Base-by-base conservation (phyloP, 148 eudicot species). In the Vaccinium macrocarpon region DNA sequence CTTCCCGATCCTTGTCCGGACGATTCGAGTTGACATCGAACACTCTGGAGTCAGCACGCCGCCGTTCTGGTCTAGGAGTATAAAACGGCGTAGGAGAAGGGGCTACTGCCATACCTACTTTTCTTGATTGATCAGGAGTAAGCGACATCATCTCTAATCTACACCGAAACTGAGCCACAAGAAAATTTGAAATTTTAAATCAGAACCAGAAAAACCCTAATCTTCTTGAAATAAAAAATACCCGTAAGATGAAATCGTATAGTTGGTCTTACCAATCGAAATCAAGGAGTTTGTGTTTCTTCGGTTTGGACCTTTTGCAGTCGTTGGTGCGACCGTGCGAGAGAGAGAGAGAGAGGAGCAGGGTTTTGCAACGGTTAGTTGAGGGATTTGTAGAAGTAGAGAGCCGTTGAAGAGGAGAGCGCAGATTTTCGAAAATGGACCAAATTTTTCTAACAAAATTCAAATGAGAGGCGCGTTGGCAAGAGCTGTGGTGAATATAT, bases 21-120 rank as follows among this genome's bases (percentile, higher is more conserved):
- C 92, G 90, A 87, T 57, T 89, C 7, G 86, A 86, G 68, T 87
- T 88, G 78, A 85, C 85, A 5, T 94, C 97, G 51, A 84, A 79
- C 14, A 85, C 89, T 74, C 96, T 89, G 1, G 90, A 78, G 72
- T 93, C 93, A 0, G 86, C 72, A 2, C 97, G 89, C 46, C 88
- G 83, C 29, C 98, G 80, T 66, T 94, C 96, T 0, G 96, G 96
- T 32, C 98, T 88, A 48, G 98, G 98, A 46, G 98, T 95, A 14
- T 87, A 83, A 80, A 95, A 95, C 16, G 98, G 96, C 56, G 88
- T 71, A 12, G 98, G 98, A 42, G 96, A 91, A 46, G 98, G 91
- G 15, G 91, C 83, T 70, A 92, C 82, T 35, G 94, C 94, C 9
- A 88, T n/a, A 10, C 95, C 95, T 53, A 86, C 87, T 88, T 94